Conservation (phyloP, 345 rosid species). For the Geranium rotundifolium region DNA sequence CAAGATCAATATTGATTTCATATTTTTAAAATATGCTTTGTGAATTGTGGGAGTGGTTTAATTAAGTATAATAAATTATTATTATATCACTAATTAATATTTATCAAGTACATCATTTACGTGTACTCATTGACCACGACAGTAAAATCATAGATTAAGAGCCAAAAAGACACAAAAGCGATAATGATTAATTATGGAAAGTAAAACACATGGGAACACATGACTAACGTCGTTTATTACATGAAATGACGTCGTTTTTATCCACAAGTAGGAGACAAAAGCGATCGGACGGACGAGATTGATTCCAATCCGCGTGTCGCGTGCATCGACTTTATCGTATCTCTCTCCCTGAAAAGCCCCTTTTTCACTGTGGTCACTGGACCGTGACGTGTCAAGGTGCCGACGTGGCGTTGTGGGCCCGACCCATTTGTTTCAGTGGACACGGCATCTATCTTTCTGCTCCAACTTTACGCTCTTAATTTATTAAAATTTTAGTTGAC, state of each 20-base stretch:
- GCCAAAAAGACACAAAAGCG: too few relatives aligned
- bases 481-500: constrained; percentile 9
- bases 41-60: too few relatives aligned
- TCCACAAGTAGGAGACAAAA: not conserved
- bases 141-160: too few relatives aligned
- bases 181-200: too few relatives aligned
- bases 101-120: too few relatives aligned
- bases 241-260: not conserved
- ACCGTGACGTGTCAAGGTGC: not conserved
- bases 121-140: too few relatives aligned
- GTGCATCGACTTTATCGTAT: not conserved
- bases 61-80: too few relatives aligned
- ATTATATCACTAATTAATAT: too few relatives aligned
- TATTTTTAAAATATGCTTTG: too few relatives aligned
- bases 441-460: constrained; percentile 14
- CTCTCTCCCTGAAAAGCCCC: not conserved
- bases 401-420: not conserved
- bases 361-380: not conserved
- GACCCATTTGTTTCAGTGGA: constrained; percentile 16
- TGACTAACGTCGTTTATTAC: too few relatives aligned
- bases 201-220: too few relatives aligned
- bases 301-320: not conserved
- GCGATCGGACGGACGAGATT: not conserved
- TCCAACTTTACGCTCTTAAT: constrained; percentile 27
- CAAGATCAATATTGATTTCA: too few relatives aligned